Evolutionary conservation across 176 grass and related monocot genomes (phyloP), one percentile per base, ranked within the genome.

Genomic region (Phyllostachys edulis): DNA sequence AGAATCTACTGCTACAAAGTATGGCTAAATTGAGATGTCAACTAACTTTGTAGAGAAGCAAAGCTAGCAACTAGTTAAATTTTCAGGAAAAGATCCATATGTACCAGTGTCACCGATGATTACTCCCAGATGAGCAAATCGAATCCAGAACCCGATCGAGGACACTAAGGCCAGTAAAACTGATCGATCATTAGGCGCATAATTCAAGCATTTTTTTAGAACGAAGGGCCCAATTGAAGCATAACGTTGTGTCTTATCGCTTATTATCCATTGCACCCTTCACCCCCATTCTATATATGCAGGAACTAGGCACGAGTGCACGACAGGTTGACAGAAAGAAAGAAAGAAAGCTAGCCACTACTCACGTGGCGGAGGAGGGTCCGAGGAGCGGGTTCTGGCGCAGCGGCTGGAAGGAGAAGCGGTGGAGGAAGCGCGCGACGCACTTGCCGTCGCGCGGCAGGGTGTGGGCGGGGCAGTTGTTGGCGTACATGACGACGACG

Each of bases 331-430:
- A n/a, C 55, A 23, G 2, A 61, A 1, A 17, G 10, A 12, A 13
- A 6, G 37, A 42, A 21, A 34, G 15, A 12, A 60, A 24, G 21
- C 8, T 26, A 24, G 8, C 3, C 5, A 5, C 12, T 63, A 40
- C 71, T 89, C 55, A 98, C 96, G 91, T 94, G 0, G 85, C 83
- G 42, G 96, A 94, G 7, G 96, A 99, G 0, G 96, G 96, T 0
- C 96, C 96, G 83, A 99, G 75, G 27, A 99, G 86, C 52, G 93
- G 96, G 74, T 99, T 99, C 86, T 99, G 72, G 18, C 70, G 86
- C n/a, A 99, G 88, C 10, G 93, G 93, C 87, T 99, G 93, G 92
- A 99, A 99, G 34, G 85, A 75, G 63, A 99, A 88, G 9, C 96
- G 89, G 63, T 15, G 65, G 70, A 99, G 78, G 77, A 92, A 99